A percentile compares a stretch with the other conserved stretches of the same genome.
These are phyloP conservation scores for Chlamydomonas incerta DNA, from an alignment of 139 green algal genomes.

Conservation along the genomic window DNA sequence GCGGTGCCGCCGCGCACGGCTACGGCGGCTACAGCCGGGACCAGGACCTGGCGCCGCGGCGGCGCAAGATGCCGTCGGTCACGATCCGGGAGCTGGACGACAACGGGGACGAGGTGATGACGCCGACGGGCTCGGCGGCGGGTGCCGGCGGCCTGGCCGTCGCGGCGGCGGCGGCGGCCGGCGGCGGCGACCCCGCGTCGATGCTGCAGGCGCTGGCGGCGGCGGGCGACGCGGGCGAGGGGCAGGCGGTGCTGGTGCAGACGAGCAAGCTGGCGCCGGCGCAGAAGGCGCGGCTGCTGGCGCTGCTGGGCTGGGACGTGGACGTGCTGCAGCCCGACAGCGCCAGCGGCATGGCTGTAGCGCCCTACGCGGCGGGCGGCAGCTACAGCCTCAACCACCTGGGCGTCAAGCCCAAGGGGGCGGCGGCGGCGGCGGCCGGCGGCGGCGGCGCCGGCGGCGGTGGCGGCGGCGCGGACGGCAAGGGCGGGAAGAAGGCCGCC, in stretches of 20 bases:
- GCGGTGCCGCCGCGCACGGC: no score
- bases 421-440: not conserved
- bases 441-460: not conserved
- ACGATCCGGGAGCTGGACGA: slow-evolving; percentile 1
- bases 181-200: not conserved
- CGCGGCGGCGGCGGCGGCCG: not conserved
- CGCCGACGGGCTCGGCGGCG: not conserved
- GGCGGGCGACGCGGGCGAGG: not conserved
- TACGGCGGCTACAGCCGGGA: not conserved
- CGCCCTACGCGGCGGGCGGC: slow-evolving; percentile 18
- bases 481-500: not conserved
- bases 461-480: not conserved
- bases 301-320: slow-evolving; percentile 38
- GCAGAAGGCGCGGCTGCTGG: slow-evolving; percentile 44
- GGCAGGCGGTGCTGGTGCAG: not conserved
- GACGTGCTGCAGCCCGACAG: slow-evolving; percentile 26
- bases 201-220: no score
- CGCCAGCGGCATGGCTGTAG: not conserved
- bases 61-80: not conserved
- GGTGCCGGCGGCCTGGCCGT: not conserved
- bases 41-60: not conserved
- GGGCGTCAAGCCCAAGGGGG: not conserved
- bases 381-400: slow-evolving; percentile 46
- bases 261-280: slow-evolving; percentile 28
- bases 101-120: no score